Evolutionary conservation across 768 basidiomycete genomes (phyloP).

Genomic region (Amanita jacksonii): DNA sequence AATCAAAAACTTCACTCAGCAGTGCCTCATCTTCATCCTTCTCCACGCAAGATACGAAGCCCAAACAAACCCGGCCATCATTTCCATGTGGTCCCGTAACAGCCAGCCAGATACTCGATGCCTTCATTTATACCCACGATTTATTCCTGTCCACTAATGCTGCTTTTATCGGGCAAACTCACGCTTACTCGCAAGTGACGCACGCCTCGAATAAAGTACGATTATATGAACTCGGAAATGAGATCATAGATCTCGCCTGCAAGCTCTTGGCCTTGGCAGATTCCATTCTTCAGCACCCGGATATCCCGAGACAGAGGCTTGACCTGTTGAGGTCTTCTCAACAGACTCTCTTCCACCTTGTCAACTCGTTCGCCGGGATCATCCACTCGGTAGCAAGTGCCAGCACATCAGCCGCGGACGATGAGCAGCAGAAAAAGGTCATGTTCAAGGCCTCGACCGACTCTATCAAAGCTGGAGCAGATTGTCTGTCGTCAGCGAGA

Average conservation of each 20-base stretch:
- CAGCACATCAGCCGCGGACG: conserved; percentile 38
- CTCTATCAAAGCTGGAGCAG: conserved; percentile 79
- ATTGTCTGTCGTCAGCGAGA: conserved; percentile 82
- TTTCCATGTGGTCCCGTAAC: conserved; percentile 71
- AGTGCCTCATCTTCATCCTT: conserved; percentile 62
- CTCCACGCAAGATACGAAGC: conserved; percentile 50
- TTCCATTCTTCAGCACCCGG: conserved; percentile 70
- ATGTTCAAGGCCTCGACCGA: conserved; percentile 81
- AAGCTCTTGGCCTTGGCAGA: conserved; percentile 88
- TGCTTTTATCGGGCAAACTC: conserved; percentile 95
- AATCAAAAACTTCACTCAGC: conserved; percentile 41
- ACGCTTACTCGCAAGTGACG: conserved; percentile 81
- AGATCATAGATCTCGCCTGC: conserved; percentile 90
- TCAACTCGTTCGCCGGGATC: conserved; percentile 79
- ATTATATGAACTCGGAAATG: conserved; percentile 90
- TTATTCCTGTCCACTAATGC: conserved; percentile 90
- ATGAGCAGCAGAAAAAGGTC: conserved; percentile 75
- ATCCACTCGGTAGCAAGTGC: conserved; percentile 66
- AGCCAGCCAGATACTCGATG: conserved; percentile 60
- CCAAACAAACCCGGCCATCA: conserved; percentile 34
- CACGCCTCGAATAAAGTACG: conserved; percentile 92
- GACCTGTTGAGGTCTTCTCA: conserved; percentile 62
- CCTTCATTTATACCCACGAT: conserved; percentile 79
- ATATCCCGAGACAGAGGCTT: conserved; percentile 53
- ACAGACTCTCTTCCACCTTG: conserved; percentile 75